Conservation (phyloP, 768 basidiomycete genomes). For the Russula griseocarnosa region DNA sequence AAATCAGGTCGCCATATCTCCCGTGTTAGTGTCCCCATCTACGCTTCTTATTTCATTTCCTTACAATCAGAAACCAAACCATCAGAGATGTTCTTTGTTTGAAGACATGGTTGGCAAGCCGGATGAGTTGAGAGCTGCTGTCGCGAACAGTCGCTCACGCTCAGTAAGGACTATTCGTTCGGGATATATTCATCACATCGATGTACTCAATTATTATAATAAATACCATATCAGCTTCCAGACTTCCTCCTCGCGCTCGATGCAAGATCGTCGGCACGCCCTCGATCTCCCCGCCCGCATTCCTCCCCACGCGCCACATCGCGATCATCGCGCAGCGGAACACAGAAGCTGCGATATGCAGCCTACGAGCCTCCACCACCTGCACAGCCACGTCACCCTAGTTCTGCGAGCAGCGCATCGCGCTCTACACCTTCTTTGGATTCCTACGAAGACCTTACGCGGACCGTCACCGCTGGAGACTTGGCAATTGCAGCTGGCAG, state of each 20-base stretch:
- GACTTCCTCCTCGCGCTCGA: constrained; percentile 59
- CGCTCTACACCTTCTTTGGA: constrained; percentile 36
- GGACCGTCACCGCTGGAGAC: constrained; percentile 28
- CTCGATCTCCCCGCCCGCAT: constrained; percentile 23
- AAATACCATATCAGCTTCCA: constrained; percentile 50
- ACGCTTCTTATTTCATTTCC: background rate
- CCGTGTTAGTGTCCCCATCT: constrained; percentile 39
- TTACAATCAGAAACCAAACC: constrained; percentile 5
- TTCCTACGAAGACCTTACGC: constrained; percentile 34
- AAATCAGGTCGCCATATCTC: constrained; percentile 53
- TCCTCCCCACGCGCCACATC: constrained; percentile 29
- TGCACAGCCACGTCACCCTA: constrained; percentile 35
- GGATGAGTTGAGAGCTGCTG: constrained; percentile 44
- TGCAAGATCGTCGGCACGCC: constrained; percentile 29
- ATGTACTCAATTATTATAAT: constrained; percentile 9
- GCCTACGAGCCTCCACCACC: constrained; percentile 64
- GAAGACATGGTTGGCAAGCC: constrained; percentile 45
- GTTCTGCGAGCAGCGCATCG: constrained; percentile 35
- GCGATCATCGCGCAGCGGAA: constrained; percentile 34
- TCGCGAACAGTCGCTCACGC: constrained; percentile 48
- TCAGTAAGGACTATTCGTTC: constrained; percentile 44
- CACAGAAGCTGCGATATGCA: constrained; percentile 57
- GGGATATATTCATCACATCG: background rate
- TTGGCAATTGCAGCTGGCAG: constrained; percentile 28
- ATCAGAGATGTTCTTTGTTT: constrained; percentile 71